Evolutionary conservation across 176 grass and related monocot species (phyloP), one percentile per base, ranked within the genome.

Genomic region (Puccinellia tenuiflora): DNA sequence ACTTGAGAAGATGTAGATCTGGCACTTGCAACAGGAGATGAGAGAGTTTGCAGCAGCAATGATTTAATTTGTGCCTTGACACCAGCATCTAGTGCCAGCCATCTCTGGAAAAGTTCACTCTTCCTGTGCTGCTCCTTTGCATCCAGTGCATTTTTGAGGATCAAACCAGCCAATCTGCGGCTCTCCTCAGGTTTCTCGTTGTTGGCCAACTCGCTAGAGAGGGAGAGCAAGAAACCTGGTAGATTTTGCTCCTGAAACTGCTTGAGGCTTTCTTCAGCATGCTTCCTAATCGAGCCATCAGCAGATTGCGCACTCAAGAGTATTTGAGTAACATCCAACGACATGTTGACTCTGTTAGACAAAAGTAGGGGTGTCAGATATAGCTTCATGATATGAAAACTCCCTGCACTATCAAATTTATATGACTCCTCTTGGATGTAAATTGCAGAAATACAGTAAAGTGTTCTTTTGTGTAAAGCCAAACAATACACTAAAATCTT

Each of bases 231-330:
- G 54, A 93, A 96, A 73, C 86, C 61, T 72, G 91, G 81, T 6
- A 96, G 91, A 62, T 89, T 96, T 89, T 96, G 91, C 56, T 96
- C 94, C 87, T 96, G 94, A 67, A 96, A 90, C 34, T 93, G 91
- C 86, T 85, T 96, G 40, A 96, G 88, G 48, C 61, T 93, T 85
- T 96, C 91, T 89, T 96, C 94, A 39, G 94, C 91, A 67, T 87
- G 88, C 66, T 91, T 96, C 82, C 94, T 85, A 59, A 81, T 89
- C 1, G 70, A 59, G 4, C 77, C 77, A 93, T 96, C 88, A 33
- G 87, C 70, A 46, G 94, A 93, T 72, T 96, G 94, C 0, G 94
- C 94, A 71, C 86, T 91, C 68, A 96, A 88, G 43, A 96, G 94
- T 81, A 96, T 67, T 84, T 93, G 91, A 56, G 94, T 96, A 81